Evolutionary conservation across 2,329 filamentous ascomycete genomes (phyloP), one percentile per base, ranked within the genome.

Genomic region (Ophiostoma quercus): DNA sequence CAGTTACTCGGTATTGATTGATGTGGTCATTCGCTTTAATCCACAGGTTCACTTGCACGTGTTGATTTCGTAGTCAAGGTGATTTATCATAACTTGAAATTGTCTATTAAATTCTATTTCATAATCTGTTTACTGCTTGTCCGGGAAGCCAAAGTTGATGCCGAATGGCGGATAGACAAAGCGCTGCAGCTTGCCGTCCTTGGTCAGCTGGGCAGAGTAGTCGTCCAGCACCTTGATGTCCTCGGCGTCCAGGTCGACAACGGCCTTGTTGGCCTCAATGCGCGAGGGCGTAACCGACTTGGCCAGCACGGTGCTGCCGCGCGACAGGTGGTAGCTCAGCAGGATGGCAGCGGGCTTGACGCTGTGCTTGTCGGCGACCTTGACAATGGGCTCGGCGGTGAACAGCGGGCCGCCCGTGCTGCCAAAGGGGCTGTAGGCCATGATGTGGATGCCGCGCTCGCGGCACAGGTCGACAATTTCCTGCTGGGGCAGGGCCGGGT

Each of bases 121-220:
- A n/a, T 47, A 19, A 34, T 34, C 34, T 34, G 29, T 57, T 22
- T 70, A 67, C 39, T 60, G 57, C 83, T 89, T 89, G 77, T 91
- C 89, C n/a, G 88, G 88, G 81, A 91, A 91, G 1, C 89, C 89
- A 77, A 92, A 89, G 75, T 89, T 82, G 67, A 90, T 79, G 2
- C 87, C 87, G 75, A 91, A 91, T 0, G 88, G 85, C 73, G 89
- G 89, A 77, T 88, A 90, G 43, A 91, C 87, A 72, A 86, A 91
- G 74, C 87, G 82, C 79, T 85, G 80, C 71, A 86, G 76, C 79
- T 86, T 84, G 65, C 82, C 82, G 72, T 82, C 82, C 74, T 79
- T 80, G 34, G 79, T 76, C 63, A 88, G 77, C 43, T 82, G 79
- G 32, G 81, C 79, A 0, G 85, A 85, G 77, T 87, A 88, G 67